phyloP scores from a whole-genome alignment of 352 stramenopile species.

The Bremia lactucae region DNA sequence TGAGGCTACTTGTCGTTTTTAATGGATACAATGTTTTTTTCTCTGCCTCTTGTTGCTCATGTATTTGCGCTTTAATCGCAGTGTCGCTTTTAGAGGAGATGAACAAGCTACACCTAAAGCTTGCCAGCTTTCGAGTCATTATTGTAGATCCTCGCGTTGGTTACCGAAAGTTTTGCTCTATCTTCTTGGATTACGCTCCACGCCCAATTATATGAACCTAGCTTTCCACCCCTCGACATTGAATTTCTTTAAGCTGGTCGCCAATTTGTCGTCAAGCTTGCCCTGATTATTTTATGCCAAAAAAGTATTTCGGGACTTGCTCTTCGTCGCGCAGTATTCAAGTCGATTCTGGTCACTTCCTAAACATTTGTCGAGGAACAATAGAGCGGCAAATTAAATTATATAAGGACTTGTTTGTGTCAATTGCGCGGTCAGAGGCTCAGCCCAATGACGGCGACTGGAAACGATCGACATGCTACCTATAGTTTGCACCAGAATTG shows the following conservation, averaged over 20 bases:
- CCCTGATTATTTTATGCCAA: conserved; percentile 41
- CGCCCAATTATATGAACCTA: conserved; percentile 19
- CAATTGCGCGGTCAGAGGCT: conserved; percentile 11
- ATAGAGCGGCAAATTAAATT: not conserved
- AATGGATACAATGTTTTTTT: conserved; percentile 28
- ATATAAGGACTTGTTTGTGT: conserved; percentile 9
- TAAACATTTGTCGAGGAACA: conserved; percentile 20
- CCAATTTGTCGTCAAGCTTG: conserved; percentile 47
- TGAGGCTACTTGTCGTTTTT: conserved; percentile 24
- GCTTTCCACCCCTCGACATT: conserved; percentile 19
- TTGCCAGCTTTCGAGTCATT: conserved; percentile 48
- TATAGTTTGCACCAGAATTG: not conserved
- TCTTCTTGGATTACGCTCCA: conserved; percentile 29
- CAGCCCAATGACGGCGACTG: conserved; percentile 1
- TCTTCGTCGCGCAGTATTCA: conserved; percentile 26
- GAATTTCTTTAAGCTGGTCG: conserved; percentile 33
- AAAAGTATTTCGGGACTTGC: conserved; percentile 55
- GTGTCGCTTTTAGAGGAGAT: conserved; percentile 32
- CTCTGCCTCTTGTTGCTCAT: conserved; percentile 25
- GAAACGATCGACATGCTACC: not conserved
- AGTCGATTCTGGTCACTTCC: conserved; percentile 29
- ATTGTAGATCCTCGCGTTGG: conserved; percentile 30
- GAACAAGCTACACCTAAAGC: conserved; percentile 31
- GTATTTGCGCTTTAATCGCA: conserved; percentile 35
- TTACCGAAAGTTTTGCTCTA: conserved; percentile 17